phyloP scores from a whole-genome alignment of 805 yeast genomes.

The Cyberlindnera japonica region DNA sequence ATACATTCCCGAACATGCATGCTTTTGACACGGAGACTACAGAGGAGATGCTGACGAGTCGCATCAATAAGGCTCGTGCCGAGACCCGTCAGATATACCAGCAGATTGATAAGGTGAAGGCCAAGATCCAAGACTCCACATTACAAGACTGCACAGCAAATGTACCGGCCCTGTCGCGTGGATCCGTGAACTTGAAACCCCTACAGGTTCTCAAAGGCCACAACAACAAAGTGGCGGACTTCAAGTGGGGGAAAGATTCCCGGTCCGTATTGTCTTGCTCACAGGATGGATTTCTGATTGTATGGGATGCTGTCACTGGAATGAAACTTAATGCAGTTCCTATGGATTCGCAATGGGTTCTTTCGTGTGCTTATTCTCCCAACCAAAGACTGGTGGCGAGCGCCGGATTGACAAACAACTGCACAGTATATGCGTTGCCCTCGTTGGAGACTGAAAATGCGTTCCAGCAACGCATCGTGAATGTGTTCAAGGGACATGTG shows the following conservation, averaged over 20 bases:
- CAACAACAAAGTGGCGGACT: conserved; percentile 63
- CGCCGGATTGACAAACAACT: conserved; percentile 79
- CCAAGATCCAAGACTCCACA: conserved; percentile 42
- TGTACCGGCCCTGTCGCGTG: conserved; percentile 14
- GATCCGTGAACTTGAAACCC: conserved; percentile 32
- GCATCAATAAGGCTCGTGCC: conserved; percentile 36
- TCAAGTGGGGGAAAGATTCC: conserved; percentile 68
- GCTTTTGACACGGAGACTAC: conserved; percentile 3
- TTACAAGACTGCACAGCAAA: conserved; percentile 36
- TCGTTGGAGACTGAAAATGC: conserved; percentile 23
- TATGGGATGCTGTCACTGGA: conserved; percentile 80
- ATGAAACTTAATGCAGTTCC: conserved; percentile 66
- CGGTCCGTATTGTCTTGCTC: conserved; percentile 63
- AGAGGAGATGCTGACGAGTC: conserved; percentile 15
- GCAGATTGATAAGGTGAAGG: conserved; percentile 45
- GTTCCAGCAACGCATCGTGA: conserved; percentile 40
- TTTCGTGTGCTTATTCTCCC: conserved; percentile 71
- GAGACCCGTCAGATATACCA: conserved; percentile 46
- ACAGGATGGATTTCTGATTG: conserved; percentile 79
- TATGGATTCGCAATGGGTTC: conserved; percentile 75
- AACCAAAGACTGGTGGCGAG: conserved; percentile 64
- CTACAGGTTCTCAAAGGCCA: conserved; percentile 48
- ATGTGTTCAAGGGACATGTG: conserved; percentile 72
- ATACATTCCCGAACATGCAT: conserved; percentile 2
- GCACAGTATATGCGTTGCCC: conserved; percentile 59